Percentiles rank a stretch among this genome's conserved stretches.
phyloP scores from a whole-genome alignment of 805 yeast genomes.

The Yarrowia porcina region DNA sequence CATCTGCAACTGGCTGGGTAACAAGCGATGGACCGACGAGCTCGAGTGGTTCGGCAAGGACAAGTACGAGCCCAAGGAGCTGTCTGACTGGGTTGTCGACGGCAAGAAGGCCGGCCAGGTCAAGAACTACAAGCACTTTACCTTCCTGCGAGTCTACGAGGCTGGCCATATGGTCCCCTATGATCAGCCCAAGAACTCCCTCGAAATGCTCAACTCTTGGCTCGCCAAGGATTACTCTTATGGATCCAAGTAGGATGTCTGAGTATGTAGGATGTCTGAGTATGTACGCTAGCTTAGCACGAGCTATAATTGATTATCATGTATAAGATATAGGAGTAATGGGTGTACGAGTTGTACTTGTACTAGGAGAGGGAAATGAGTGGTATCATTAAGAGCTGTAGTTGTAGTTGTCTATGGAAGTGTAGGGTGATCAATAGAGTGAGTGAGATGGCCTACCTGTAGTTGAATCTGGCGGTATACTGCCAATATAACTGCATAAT shows the following conservation, averaged over 20 bases:
- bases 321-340: too few relatives aligned
- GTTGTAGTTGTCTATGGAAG: too few relatives aligned
- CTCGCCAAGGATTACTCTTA: conserved; percentile 47
- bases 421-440: too few relatives aligned
- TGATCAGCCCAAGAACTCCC: conserved; percentile 74
- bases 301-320: not conserved
- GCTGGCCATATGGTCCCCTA: conserved; percentile 95
- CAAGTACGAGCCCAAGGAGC: conserved; percentile 45
- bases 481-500: too few relatives aligned
- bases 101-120: conserved; percentile 60
- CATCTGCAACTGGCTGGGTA: conserved; percentile 92
- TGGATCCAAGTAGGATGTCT: conserved; percentile 6
- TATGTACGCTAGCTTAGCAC: not conserved
- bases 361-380: too few relatives aligned
- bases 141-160: conserved; percentile 71
- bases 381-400: too few relatives aligned
- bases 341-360: too few relatives aligned
- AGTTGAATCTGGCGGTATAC: too few relatives aligned
- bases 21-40: conserved; percentile 79
- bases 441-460: too few relatives aligned
- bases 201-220: conserved; percentile 76
- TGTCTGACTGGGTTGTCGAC: conserved; percentile 43
- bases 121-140: conserved; percentile 64
- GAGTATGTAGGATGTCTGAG: too few relatives aligned
- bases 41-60: conserved; percentile 62